A percentile compares a stretch with the other conserved stretches of the same genome.
These are phyloP conservation scores for Xylaria nigripes DNA, from an alignment of 495 filamentous ascomycete species.

Conservation along the genomic window DNA sequence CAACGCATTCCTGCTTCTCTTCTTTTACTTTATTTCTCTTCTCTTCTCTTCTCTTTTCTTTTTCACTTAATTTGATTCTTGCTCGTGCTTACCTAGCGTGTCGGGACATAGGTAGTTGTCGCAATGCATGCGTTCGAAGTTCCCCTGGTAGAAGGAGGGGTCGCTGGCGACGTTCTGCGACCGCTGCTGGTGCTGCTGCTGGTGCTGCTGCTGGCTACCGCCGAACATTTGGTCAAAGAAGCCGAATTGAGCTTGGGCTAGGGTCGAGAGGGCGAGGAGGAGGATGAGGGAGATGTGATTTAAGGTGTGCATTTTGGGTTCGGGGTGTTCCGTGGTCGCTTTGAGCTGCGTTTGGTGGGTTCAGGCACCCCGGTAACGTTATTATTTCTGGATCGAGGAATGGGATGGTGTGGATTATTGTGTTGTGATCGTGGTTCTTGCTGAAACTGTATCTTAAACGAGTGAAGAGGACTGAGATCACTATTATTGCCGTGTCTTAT, in stretches of 20 bases:
- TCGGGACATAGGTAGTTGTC: constrained; percentile 86
- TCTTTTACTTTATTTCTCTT: background rate
- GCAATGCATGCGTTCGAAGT: constrained; percentile 64
- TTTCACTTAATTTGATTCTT: background rate
- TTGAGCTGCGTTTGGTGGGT: background rate
- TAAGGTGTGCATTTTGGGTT: constrained; percentile 3
- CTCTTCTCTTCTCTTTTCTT: background rate
- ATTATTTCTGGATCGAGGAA: background rate
- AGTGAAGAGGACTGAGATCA: background rate
- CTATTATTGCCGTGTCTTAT: no score
- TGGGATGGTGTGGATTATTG: background rate
- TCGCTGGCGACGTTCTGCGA: constrained; percentile 73
- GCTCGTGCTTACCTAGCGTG: constrained; percentile 50
- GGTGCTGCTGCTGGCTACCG: constrained; percentile 34
- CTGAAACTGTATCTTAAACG: background rate
- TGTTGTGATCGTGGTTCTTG: background rate
- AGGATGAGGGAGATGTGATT: constrained; percentile 29
- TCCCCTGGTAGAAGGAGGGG: constrained; percentile 62
- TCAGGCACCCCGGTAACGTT: background rate
- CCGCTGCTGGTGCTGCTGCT: constrained; percentile 52
- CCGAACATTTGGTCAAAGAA: constrained; percentile 79
- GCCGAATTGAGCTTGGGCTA: constrained; percentile 58
- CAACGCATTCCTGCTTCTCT: background rate
- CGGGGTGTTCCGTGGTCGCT: no score
- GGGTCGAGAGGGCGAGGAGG: constrained; percentile 19